Evolutionary conservation across 228 moss, liverwort and hornwort genomes (phyloP).

Genomic region (Sphagnum magellanicum): DNA sequence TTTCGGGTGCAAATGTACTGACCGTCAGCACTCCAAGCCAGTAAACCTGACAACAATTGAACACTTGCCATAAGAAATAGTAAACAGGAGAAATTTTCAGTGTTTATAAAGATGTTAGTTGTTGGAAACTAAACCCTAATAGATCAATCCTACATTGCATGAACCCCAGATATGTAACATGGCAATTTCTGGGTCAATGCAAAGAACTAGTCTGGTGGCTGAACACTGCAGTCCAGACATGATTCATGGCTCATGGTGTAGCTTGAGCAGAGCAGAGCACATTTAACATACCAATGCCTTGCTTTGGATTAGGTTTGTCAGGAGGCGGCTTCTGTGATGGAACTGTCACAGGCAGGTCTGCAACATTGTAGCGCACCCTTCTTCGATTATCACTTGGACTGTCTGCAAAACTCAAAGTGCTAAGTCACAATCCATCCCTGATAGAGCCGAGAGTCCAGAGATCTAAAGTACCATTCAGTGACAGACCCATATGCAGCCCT

Average conservation of each 20-base stretch:
- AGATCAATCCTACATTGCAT: no score
- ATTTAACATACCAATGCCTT: constrained; percentile 62
- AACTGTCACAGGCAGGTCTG: constrained; percentile 68
- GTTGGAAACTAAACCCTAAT: neutral
- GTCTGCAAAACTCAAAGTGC: constrained; percentile 10
- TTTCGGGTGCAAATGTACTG: constrained; percentile 80
- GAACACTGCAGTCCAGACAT: no score
- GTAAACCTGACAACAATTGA: constrained; percentile 46
- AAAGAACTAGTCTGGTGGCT: no score
- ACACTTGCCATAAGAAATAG: no score
- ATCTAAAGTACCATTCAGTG: no score
- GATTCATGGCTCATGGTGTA: neutral
- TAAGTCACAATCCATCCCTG: no score
- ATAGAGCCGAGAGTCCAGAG: no score
- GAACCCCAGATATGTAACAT: no score
- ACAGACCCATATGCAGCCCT: no score
- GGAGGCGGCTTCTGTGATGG: constrained; percentile 73
- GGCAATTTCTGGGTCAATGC: no score
- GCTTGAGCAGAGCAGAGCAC: neutral
- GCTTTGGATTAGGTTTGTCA: constrained; percentile 93
- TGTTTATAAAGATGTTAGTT: neutral
- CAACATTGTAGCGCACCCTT: constrained; percentile 75
- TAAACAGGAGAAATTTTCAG: neutral
- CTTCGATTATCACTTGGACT: constrained; percentile 42
- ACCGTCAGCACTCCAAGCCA: constrained; percentile 94